Base-by-base conservation (phyloP, 345 rosid genomes). In the Ailanthus altissimus region DNA sequence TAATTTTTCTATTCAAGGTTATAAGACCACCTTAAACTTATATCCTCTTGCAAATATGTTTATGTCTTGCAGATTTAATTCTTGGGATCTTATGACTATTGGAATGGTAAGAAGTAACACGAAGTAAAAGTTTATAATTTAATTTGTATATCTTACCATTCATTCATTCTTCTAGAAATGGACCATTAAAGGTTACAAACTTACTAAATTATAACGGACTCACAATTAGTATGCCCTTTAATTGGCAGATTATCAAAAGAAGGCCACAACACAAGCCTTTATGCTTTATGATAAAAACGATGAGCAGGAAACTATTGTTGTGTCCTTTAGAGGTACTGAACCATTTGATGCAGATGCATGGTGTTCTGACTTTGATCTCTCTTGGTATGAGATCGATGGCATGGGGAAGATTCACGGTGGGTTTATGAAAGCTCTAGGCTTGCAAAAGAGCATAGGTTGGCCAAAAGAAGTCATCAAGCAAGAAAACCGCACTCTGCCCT, bases 371-470 rank as follows among this genome's bases (percentile, higher is more conserved):
- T 81, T 90, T 14, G 97, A 93, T 61, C 57, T 91, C 47, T 90
- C 97, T 0, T 91, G 98, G 97, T 91, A 89, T 58, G 92, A 89
- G 59, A 81, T 93, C 42, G 67, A 82, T 13, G 83, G 81, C 32
- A 60, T 90, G 59, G 98, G 98, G 26, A 91, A 71, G 63, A 87
- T 91, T 75, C 97, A 91, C 58, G 89, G 91, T 7, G 97, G 98
- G 15, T 91, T 90, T 67, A 84, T 93, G 94, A 91, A 93, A 80
- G 92, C 93, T 45, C 50, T 93, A n/a, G 97, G 97, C 18, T 80
- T 93, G 13, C 97, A 90, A 43, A 85, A 84, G 65, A 80, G 56
- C 79, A 56, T 61, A 5, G 93, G 91, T 13, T 93, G 91, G 93
- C 94, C 96, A 0, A 79, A 82, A 61, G 73, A 89, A 45, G 60